Evolutionary conservation across 345 rosid species (phyloP), one percentile per base, ranked within the genome.

Genomic region (Melaleuca alternifolia): DNA sequence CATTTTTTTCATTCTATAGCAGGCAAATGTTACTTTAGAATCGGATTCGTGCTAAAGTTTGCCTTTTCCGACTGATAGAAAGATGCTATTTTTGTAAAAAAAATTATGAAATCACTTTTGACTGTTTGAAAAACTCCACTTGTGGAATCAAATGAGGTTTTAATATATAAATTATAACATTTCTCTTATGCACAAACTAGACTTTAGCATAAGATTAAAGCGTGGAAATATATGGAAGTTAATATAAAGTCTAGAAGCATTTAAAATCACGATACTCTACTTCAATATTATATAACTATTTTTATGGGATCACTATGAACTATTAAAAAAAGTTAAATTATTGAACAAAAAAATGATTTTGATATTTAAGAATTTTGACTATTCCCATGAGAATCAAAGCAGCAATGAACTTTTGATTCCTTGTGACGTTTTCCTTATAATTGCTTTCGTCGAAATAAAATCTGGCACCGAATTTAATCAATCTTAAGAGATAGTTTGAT

Each of bases 241-340:
- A 57, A 5, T 26, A 5, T 14, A 5, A 20, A 28, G 16, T 61
- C 20, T 14, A 0, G 9, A 61, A 28, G 28, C 20, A 61, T 14
- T 61, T 59, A 3, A 59, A 59, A 3, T 61, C 41, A 0, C 41
- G 7, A 61, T 28, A 13, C 41, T 16, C 75, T 12, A 12, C 53
- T 51, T 51, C 13, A 15, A 16, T 51, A 11, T 51, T 12, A 51
- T 3, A 16, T 51, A 51, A 51, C 12, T n/a, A 16, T 51, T 51
- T 7, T 2, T 62, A 41, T 62, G 15, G 30, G 33, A 62, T 15
- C 41, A 3, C 16, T 2, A 0, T 61, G 6, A 61, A 61, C 14
- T 13, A 0, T 61, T 8, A 0, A 0, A 28, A 61, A n/a, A 61
- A 6, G 14, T 30, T 18, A 61, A n/a, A n/a, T n/a, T 59, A 4